Evolutionary conservation across 1,284 basidiomycete species (phyloP).

Genomic region (Papiliotrema laurentii): DNA sequence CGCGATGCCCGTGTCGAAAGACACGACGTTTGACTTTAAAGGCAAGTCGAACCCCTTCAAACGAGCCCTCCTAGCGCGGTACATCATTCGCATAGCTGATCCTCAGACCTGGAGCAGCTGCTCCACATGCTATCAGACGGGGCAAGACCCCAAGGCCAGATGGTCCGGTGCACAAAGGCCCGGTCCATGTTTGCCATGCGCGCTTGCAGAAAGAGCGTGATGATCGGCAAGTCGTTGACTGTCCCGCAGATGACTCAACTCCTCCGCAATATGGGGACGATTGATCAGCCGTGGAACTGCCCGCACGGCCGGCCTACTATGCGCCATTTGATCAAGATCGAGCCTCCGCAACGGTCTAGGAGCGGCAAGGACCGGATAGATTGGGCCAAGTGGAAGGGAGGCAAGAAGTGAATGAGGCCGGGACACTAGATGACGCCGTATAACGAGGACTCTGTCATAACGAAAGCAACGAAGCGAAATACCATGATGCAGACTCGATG

Average conservation of each 20-base stretch:
- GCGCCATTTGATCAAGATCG: slow-evolving; percentile 62
- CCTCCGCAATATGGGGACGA: slow-evolving; percentile 85
- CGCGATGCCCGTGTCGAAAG: slow-evolving; percentile 87
- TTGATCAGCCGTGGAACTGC: slow-evolving; percentile 98
- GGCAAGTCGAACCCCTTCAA: no score
- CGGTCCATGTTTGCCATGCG: slow-evolving; percentile 93
- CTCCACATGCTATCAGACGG: slow-evolving; percentile 74
- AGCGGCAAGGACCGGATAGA: no score
- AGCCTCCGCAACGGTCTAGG: slow-evolving; percentile 8
- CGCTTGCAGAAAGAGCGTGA: slow-evolving; percentile 92
- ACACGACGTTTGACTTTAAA: slow-evolving; percentile 71
- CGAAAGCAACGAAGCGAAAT: no score
- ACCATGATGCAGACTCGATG: not conserved
- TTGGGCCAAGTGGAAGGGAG: not conserved
- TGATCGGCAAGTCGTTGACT: slow-evolving; percentile 85
- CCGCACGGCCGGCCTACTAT: slow-evolving; percentile 95
- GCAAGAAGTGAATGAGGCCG: not conserved
- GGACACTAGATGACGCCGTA: not conserved
- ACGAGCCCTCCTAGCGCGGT: not conserved
- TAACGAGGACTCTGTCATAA: not conserved
- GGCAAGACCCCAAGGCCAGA: slow-evolving; percentile 61
- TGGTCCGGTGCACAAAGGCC: slow-evolving; percentile 88
- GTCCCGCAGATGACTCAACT: slow-evolving; percentile 79
- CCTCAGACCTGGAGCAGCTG: slow-evolving; percentile 95
- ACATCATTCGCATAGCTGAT: not conserved